phyloP scores from a whole-genome alignment of 1,139 yeast species.

The Zygotorulaspora mrakii region DNA sequence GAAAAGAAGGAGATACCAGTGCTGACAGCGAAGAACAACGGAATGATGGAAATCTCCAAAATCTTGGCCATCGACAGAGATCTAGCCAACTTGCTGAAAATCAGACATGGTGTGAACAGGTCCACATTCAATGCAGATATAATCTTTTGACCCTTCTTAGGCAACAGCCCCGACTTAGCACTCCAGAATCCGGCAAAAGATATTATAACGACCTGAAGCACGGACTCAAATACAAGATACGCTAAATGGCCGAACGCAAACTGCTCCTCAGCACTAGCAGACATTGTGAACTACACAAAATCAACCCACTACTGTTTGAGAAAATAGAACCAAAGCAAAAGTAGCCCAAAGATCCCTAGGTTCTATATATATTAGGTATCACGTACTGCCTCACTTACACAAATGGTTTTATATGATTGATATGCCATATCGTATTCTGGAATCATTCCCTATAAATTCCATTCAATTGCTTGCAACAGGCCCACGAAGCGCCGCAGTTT shows the following conservation, averaged over 20 bases:
- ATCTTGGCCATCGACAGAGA: slow-evolving; percentile 60
- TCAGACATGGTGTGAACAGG: slow-evolving; percentile 72
- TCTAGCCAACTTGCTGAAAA: slow-evolving; percentile 68
- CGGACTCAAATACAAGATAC: slow-evolving; percentile 67
- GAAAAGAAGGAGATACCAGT: slow-evolving; percentile 57
- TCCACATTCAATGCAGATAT: slow-evolving; percentile 65
- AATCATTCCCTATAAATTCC: neutral
- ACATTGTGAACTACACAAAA: slow-evolving; percentile 1
- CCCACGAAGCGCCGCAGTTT: neutral
- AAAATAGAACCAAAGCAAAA: too few relatives aligned
- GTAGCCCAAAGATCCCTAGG: too few relatives aligned
- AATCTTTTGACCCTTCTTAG: slow-evolving; percentile 56
- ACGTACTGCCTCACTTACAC: too few relatives aligned
- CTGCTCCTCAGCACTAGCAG: slow-evolving; percentile 8
- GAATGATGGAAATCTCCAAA: slow-evolving; percentile 62
- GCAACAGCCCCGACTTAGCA: slow-evolving; percentile 57
- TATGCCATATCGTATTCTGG: neutral
- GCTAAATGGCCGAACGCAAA: slow-evolving; percentile 39
- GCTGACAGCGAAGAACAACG: slow-evolving; percentile 58
- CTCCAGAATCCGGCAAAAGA: slow-evolving; percentile 69
- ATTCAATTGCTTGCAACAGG: neutral
- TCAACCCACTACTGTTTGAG: too few relatives aligned
- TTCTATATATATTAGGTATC: too few relatives aligned
- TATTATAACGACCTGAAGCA: slow-evolving; percentile 64
- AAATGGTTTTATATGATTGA: too few relatives aligned